Evolutionary conservation across 306 rosid species (phyloP).

Genomic region (Rosa multiflora): DNA sequence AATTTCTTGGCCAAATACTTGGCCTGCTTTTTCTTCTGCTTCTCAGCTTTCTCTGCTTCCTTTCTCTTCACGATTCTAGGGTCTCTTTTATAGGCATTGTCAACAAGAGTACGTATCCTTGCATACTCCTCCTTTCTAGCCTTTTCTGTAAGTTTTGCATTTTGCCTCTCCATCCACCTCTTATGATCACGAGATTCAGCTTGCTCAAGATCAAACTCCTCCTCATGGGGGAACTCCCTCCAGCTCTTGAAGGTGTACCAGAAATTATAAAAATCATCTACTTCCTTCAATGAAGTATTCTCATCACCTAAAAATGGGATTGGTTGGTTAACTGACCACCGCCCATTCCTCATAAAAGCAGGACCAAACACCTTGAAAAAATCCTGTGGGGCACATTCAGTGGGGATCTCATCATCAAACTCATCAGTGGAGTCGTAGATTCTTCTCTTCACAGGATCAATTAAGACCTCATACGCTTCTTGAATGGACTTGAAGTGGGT

Average conservation of each 20-base stretch:
- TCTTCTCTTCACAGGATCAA: constrained; percentile 84
- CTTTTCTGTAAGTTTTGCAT: constrained; percentile 85
- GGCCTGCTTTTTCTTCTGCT: constrained; percentile 85
- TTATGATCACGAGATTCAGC: constrained; percentile 94
- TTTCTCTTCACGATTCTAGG: constrained; percentile 86
- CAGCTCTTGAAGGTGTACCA: constrained; percentile 96
- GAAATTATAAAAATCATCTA: constrained; percentile 77
- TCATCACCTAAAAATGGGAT: constrained; percentile 89
- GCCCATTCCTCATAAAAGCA: constrained; percentile 92
- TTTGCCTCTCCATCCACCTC: constrained; percentile 99
- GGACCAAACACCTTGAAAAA: constrained; percentile 93
- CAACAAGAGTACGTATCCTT: constrained; percentile 85
- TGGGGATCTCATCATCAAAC: constrained; percentile 94
- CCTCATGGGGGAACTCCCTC: constrained; percentile 98
- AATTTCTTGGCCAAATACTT: constrained; percentile 75
- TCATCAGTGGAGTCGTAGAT: constrained; percentile 97
- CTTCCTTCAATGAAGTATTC: constrained; percentile 56
- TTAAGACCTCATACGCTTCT: constrained; percentile 84
- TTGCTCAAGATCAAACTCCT: constrained; percentile 95
- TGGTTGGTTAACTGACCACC: constrained; percentile 88
- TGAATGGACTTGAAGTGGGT: constrained; percentile 83
- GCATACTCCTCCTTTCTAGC: constrained; percentile 93
- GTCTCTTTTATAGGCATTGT: constrained; percentile 91
- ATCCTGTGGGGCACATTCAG: constrained; percentile 91
- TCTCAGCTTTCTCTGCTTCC: constrained; percentile 85